Evolutionary conservation across 805 yeast genomes (phyloP), one percentile per base, ranked within the genome.

Genomic region (Blastobotrys mokoenaii): DNA sequence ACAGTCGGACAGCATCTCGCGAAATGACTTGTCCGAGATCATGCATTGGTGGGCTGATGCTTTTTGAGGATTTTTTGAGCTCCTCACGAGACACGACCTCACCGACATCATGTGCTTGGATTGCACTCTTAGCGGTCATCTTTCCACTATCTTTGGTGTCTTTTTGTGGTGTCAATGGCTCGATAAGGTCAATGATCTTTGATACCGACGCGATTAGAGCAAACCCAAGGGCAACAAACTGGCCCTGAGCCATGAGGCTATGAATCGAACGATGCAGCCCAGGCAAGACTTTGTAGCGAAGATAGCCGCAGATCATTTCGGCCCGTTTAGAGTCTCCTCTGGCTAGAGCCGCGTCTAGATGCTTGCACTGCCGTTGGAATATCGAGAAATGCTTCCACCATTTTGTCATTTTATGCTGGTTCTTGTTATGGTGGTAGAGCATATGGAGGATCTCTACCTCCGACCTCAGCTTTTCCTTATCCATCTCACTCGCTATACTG

Each of bases 321-420:
- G 15, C 51, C 52, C n/a, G 20, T 34, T 6, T 16, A 30, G n/a
- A 35, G 38, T 11, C 43, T 35, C 16, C 25, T 17, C 3, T 10
- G 12, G 34, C 41, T 38, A 15, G 41, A 17, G 12, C 12, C 14
- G 41, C 45, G 22, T 53, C 45, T 29, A 58, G 32, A 39, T 61
- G 57, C 2, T 44, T 15, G 12, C 54, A 45, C 18, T 57, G 66
- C 35, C 95, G 71, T 53, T 82, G 84, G 22, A 86, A 55, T 8
- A 80, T 71, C 49, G 78, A 72, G 35, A 88, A 65, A 48, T 76
- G 71, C 48, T 68, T 73, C 90, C 95, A 88, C 96, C 96, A 88
- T 7, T 58, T 56, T 27, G 85, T 73, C 6, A 71, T 73, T 2
- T 80, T 67, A 57, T 86, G 95, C 60, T 88, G 96, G 60, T 85